These are phyloP conservation scores for Herpotrichia juniperi DNA, from an alignment of 2,329 filamentous ascomycete genomes.

Conservation along the genomic window DNA sequence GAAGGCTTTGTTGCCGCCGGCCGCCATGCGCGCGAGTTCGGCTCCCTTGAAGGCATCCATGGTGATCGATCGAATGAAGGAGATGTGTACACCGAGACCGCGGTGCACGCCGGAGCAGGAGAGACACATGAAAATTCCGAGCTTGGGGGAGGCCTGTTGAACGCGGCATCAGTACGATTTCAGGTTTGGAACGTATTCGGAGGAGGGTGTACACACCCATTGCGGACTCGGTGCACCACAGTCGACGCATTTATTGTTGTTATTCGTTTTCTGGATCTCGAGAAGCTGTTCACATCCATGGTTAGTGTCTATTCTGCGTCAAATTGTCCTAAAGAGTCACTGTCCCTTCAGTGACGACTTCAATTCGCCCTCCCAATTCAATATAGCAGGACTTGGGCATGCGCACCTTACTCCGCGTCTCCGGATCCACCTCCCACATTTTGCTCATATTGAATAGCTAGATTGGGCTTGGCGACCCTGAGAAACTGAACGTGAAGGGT, in stretches of 20 bases:
- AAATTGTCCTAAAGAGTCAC: neutral
- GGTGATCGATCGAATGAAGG: conserved; percentile 94
- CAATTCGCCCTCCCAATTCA: neutral
- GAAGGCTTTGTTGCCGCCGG: conserved; percentile 89
- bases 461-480: conserved; percentile 7
- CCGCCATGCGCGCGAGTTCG: conserved; percentile 92
- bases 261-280: conserved; percentile 86
- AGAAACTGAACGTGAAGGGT: conserved; percentile 1
- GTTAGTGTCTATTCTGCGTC: conserved; percentile 18
- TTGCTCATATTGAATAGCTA: conserved; percentile 59
- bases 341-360: neutral
- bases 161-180: conserved; percentile 22
- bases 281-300: conserved; percentile 67
- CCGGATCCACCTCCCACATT: conserved; percentile 99
- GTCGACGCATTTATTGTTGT: conserved; percentile 92
- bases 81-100: conserved; percentile 95
- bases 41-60: conserved; percentile 98
- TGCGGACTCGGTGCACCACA: conserved; percentile 95
- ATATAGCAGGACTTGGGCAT: conserved; percentile 1
- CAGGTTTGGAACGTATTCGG: conserved; percentile 5
- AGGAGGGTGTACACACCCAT: conserved; percentile 74
- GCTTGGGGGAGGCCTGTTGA: conserved; percentile 78
- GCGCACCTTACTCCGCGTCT: conserved; percentile 89
- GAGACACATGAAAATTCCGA: conserved; percentile 98
- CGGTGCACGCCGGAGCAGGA: conserved; percentile 94